These are phyloP conservation scores for Clarkia xantiana DNA, from an alignment of 345 rosid species.

Conservation along the genomic window DNA sequence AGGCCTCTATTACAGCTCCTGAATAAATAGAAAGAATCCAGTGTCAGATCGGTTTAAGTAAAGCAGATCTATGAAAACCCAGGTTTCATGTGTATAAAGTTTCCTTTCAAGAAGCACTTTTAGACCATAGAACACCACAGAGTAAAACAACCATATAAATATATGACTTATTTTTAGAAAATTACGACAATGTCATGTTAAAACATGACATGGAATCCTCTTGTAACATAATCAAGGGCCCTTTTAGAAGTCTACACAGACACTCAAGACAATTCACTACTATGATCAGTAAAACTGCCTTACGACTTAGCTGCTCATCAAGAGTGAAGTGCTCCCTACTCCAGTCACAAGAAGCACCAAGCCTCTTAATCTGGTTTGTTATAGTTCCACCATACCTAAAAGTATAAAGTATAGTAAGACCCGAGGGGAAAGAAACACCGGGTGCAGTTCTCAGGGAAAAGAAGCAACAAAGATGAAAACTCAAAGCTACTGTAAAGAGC, in stretches of 20 bases:
- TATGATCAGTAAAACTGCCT: conserved; percentile 35
- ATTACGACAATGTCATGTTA: too few relatives aligned
- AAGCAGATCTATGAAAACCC: background rate
- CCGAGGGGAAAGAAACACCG: too few relatives aligned
- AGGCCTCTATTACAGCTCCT: conserved; percentile 92
- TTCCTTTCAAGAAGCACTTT: too few relatives aligned
- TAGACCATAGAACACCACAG: too few relatives aligned
- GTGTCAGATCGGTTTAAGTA: conserved; percentile 16
- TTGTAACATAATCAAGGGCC: background rate
- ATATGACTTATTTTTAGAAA: too few relatives aligned
- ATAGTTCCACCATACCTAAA: conserved; percentile 89
- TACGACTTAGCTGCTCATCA: conserved; percentile 96
- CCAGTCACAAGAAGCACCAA: conserved; percentile 99
- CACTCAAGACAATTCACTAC: background rate
- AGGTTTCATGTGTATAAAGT: too few relatives aligned
- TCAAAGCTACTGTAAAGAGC: too few relatives aligned
- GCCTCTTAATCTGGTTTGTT: conserved; percentile 86
- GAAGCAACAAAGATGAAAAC: too few relatives aligned
- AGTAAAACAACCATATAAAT: too few relatives aligned
- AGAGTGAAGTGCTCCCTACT: conserved; percentile 85
- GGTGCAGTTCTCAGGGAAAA: too few relatives aligned
- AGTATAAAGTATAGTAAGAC: conserved; percentile 1
- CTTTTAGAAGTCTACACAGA: background rate
- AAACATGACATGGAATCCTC: too few relatives aligned
- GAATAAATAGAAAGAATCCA: conserved; percentile 12